Percentiles rank a stretch among this genome's conserved stretches.
These are phyloP conservation scores for Oryza longistaminata DNA, from an alignment of 176 grass and related monocot genomes.

Conservation along the genomic window DNA sequence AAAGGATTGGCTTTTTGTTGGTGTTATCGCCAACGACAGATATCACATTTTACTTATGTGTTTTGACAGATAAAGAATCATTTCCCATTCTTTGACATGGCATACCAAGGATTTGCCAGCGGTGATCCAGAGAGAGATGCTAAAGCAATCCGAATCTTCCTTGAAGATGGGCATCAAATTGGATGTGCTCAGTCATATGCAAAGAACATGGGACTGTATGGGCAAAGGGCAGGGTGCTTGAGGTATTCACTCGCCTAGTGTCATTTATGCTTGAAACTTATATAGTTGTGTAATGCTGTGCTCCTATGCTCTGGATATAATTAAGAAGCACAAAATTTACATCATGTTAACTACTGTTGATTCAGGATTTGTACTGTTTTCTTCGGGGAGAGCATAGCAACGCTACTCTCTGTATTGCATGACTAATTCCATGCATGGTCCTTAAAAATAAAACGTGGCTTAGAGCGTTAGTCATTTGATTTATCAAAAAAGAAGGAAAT, in stretches of 20 bases:
- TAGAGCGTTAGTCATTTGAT: neutral
- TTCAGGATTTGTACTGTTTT: too few relatives aligned
- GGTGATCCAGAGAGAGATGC: constrained; percentile 94
- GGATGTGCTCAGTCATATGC: constrained; percentile 94
- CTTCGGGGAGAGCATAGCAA: too few relatives aligned
- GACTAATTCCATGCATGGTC: neutral
- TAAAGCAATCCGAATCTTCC: constrained; percentile 91
- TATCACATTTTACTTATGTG: constrained; percentile 10
- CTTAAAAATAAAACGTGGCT: constrained; percentile 20
- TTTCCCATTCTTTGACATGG: constrained; percentile 99
- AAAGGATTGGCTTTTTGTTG: constrained; percentile 5
- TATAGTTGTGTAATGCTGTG: neutral
- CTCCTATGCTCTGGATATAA: too few relatives aligned
- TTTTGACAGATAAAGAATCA: constrained; percentile 74
- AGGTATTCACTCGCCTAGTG: constrained; percentile 53
- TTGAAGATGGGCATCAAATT: constrained; percentile 94
- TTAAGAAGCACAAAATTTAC: too few relatives aligned
- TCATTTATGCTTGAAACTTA: neutral
- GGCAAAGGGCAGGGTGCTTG: constrained; percentile 83
- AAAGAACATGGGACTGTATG: constrained; percentile 99
- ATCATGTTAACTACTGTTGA: too few relatives aligned
- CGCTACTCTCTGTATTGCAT: neutral
- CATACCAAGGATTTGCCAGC: constrained; percentile 98
- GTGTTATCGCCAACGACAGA: neutral
- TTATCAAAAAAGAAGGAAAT: constrained; percentile 7